Base-by-base conservation (phyloP, 257 asterid genomes). In the Thymus mandschuricus region DNA sequence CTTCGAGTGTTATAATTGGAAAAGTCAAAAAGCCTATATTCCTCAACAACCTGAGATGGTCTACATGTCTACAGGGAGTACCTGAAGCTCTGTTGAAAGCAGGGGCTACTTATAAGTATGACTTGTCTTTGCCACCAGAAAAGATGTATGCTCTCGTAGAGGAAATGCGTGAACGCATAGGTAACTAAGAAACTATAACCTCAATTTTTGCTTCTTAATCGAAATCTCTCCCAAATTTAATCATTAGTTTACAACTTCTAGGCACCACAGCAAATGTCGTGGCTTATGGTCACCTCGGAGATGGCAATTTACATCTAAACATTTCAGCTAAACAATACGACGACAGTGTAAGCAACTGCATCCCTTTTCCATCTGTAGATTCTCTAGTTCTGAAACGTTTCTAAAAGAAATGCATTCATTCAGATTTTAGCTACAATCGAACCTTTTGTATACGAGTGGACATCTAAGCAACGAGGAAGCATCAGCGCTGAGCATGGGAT, bases 401-500 rank as follows among this genome's bases (percentile, higher is more conserved):
- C 58, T 27, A 55, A 62, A 46, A 21, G 46, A 64, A 66, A 38
- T 29, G 51, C 27, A 29, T 63, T 68, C 38, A 46, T 81, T 74
- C 90, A 94, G 98, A 76, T 94, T 75, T 70, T 89, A 76, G 80
- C 95, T 8, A 83, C 81, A 78, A 91, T 94, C 6, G 98, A 94
- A 78, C 98, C 99, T 58, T 94, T 94, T 75, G 96, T 94, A 60
- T 94, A 91, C 56, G 97, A 94, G 79, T 94, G 99, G 99, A 91
- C 98, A 67, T 91, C 99, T 46, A 88, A 86, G 84, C 96, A 94
- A 73, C 84, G 82, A 3, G 99, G 99, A 52, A 94, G 99, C 84
- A 94, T 94, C 74, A 94, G 99, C 35, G 98, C 99, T 0, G 99
- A 94, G 80, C 99, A 94, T 68, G 99, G 97, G 60, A 88, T 94